A percentile compares a stretch with the other conserved stretches of the same genome.
These are phyloP conservation scores for Sarcocystis neurona DNA, from an alignment of 169 alveolate genomes.

Conservation along the genomic window DNA sequence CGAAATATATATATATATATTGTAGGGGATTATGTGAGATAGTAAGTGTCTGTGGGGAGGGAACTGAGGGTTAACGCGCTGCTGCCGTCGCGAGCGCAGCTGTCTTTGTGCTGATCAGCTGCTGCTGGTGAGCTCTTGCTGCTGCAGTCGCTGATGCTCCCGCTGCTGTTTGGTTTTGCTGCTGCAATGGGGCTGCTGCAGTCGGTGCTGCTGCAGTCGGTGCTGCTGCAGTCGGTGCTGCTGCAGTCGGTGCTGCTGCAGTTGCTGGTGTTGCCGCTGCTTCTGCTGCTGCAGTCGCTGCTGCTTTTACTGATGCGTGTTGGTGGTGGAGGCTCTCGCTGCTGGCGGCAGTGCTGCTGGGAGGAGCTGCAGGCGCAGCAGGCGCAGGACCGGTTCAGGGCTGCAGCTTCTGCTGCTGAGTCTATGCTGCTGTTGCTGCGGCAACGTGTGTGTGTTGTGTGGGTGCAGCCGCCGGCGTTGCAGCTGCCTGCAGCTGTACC, in stretches of 20 bases:
- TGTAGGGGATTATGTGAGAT: background rate
- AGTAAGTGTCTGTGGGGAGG: background rate
- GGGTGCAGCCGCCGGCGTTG: constrained; percentile 49
- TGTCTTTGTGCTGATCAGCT: background rate
- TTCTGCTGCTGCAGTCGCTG: background rate
- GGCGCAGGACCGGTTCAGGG: too few relatives aligned
- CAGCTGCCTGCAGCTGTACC: constrained; percentile 34
- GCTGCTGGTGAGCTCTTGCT: background rate
- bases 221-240: background rate
- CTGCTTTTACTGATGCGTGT: constrained; percentile 22
- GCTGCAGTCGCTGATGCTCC: background rate
- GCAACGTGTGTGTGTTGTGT: background rate
- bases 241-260: background rate
- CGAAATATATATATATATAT: too few relatives aligned
- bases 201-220: background rate
- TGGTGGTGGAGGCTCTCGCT: background rate
- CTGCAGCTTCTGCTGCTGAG: background rate
- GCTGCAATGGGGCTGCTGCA: background rate
- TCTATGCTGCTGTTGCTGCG: constrained; percentile 15
- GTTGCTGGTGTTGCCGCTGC: background rate
- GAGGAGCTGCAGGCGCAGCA: background rate
- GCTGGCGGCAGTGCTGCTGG: background rate
- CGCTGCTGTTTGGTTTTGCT: background rate
- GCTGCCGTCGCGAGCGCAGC: background rate
- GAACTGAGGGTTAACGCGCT: background rate